A percentile compares a stretch with the other conserved stretches of the same genome.
These are phyloP conservation scores for Quercus engelmannii DNA, from an alignment of 306 rosid species.

Conservation along the genomic window DNA sequence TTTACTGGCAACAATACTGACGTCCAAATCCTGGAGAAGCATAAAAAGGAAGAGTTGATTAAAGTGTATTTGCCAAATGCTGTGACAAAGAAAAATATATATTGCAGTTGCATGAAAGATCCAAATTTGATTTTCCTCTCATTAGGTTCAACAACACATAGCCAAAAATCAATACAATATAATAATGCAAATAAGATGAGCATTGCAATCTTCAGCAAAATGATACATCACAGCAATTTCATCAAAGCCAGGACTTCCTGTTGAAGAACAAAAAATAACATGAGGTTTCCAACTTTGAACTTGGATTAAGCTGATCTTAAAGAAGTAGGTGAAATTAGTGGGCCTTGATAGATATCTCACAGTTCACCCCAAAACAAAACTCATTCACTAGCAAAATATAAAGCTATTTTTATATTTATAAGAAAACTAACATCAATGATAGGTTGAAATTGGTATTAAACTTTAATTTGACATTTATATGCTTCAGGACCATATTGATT, in stretches of 20 bases:
- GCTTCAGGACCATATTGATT: not conserved
- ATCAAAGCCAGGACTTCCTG: not conserved
- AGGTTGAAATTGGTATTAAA: not conserved
- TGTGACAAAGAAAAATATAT: not conserved
- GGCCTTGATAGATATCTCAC: too few species aligned
- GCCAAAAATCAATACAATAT: not conserved
- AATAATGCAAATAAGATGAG: not conserved
- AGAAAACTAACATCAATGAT: not conserved
- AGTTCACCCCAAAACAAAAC: too few species aligned
- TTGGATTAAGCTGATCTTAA: too few species aligned
- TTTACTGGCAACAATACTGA: conserved; percentile 38
- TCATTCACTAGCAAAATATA: not conserved
- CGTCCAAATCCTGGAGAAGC: conserved; percentile 47
- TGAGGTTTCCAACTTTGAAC: too few species aligned
- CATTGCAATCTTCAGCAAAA: not conserved
- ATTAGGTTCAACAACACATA: not conserved
- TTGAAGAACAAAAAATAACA: not conserved
- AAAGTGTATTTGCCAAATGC: not conserved
- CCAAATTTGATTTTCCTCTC: not conserved
- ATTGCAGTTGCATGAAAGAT: not conserved
- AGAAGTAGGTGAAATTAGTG: too few species aligned
- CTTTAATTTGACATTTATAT: not conserved
- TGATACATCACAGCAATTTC: not conserved
- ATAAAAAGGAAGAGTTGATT: not conserved
- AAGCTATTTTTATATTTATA: not conserved